Percentiles rank a stretch among this genome's conserved stretches.
Evolutionary conservation across 169 alveolate species (phyloP).

Genomic region (Cyclospora cayetanensis): DNA sequence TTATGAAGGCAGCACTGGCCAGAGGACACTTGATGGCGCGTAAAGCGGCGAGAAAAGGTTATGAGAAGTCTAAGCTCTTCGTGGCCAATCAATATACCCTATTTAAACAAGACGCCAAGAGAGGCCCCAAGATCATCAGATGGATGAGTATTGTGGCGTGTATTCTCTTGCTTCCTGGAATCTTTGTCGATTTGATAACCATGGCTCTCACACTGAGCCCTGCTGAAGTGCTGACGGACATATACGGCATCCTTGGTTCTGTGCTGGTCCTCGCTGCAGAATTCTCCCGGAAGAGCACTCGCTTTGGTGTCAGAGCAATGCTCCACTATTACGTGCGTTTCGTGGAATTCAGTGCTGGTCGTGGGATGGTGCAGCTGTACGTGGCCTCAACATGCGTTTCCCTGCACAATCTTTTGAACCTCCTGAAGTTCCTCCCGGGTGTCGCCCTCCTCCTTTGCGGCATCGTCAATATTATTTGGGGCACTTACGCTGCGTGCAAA

Average conservation of each 20-base stretch:
- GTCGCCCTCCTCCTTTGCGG: constrained; percentile 62
- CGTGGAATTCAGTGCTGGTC: constrained; percentile 41
- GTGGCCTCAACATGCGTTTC: constrained; percentile 53
- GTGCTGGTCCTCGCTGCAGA: constrained; percentile 31
- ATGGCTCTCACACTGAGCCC: constrained; percentile 53
- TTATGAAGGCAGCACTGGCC: neutral
- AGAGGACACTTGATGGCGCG: constrained; percentile 23
- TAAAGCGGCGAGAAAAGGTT: constrained; percentile 15
- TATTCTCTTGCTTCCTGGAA: constrained; percentile 31
- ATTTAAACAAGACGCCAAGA: constrained; percentile 44
- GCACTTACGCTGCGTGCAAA: constrained; percentile 58
- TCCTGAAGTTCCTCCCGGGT: constrained; percentile 61
- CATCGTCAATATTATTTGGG: constrained; percentile 51
- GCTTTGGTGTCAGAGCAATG: constrained; percentile 44
- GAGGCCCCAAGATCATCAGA: constrained; percentile 29
- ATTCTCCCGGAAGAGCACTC: neutral
- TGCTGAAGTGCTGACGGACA: constrained; percentile 31
- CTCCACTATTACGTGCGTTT: constrained; percentile 44
- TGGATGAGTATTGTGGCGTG: constrained; percentile 55
- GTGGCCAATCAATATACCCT: neutral
- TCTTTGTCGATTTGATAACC: constrained; percentile 37
- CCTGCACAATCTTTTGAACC: neutral
- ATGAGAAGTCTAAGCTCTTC: constrained; percentile 15
- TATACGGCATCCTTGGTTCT: constrained; percentile 34
- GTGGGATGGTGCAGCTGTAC: constrained; percentile 39